These are phyloP conservation scores for Colletotrichum theobromicola DNA, from an alignment of 2,329 filamentous ascomycete species.

Conservation along the genomic window DNA sequence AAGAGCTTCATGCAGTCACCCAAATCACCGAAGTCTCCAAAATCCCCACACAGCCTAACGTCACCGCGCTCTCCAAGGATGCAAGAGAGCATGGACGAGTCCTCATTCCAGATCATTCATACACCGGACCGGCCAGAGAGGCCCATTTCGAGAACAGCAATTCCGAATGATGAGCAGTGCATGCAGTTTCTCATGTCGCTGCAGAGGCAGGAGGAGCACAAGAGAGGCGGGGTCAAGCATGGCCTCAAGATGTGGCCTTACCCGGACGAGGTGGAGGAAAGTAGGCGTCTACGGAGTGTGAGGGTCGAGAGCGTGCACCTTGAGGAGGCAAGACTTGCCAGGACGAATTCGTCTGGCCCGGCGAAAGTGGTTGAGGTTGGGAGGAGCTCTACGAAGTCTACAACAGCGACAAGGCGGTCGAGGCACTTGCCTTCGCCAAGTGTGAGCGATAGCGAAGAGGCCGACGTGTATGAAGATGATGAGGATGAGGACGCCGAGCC, in stretches of 20 bases:
- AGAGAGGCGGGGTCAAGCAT: not conserved
- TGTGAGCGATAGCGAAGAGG: not conserved
- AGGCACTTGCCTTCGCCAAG: not conserved
- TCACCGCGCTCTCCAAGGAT: not conserved
- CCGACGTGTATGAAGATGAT: not conserved
- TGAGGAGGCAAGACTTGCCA: slow-evolving; percentile 14
- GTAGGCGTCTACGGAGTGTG: not conserved
- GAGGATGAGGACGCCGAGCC: not conserved
- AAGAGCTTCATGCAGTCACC: slow-evolving; percentile 11
- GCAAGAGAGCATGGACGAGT: not conserved
- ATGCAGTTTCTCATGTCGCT: slow-evolving; percentile 22
- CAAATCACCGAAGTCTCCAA: not conserved
- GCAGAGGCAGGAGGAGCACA: slow-evolving; percentile 16
- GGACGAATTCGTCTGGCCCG: slow-evolving; percentile 13
- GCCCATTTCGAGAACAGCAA: slow-evolving; percentile 16
- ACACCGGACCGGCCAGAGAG: slow-evolving; percentile 20
- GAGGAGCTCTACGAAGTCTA: slow-evolving; percentile 14
- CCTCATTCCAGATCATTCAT: slow-evolving; percentile 14
- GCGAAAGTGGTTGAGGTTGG: slow-evolving; percentile 15
- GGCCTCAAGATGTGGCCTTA: slow-evolving; percentile 12
- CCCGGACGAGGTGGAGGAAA: slow-evolving; percentile 4
- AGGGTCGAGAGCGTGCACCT: slow-evolving; percentile 15
- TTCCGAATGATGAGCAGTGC: slow-evolving; percentile 22
- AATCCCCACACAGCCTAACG: not conserved
- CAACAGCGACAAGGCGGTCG: not conserved